A percentile compares a stretch with the other conserved stretches of the same genome.
Conservation (phyloP, 352 stramenopile genomes). For the Halophytophthora polymorphica region DNA sequence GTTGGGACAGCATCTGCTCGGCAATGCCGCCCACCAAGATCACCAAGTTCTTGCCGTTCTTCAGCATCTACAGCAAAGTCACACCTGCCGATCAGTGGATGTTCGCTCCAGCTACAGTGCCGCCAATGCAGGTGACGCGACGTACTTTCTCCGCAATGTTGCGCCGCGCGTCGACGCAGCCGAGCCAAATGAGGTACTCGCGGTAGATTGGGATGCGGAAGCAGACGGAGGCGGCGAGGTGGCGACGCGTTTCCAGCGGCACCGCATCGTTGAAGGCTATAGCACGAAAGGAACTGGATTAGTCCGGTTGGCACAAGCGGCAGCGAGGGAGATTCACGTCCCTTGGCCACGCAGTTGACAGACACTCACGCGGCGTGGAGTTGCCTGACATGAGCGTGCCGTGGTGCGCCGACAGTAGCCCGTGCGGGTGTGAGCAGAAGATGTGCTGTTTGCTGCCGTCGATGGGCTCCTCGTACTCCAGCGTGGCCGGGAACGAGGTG, state of each 20-base stretch:
- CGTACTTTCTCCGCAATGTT: slow-evolving; percentile 55
- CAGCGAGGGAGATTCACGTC: no score
- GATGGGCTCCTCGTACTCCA: slow-evolving; percentile 70
- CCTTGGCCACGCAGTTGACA: not conserved
- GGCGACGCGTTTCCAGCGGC: slow-evolving; percentile 51
- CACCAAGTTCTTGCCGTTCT: slow-evolving; percentile 68
- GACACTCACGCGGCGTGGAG: slow-evolving; percentile 47
- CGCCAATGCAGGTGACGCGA: no score
- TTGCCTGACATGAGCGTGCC: slow-evolving; percentile 55
- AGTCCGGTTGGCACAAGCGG: no score
- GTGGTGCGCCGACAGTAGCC: slow-evolving; percentile 68
- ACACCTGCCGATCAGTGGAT: no score
- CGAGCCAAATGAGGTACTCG: slow-evolving; percentile 75
- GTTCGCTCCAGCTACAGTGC: no score
- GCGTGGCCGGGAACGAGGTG: slow-evolving; percentile 39
- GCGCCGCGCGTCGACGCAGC: slow-evolving; percentile 69
- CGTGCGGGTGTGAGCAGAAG: slow-evolving; percentile 78
- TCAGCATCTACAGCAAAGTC: slow-evolving; percentile 34
- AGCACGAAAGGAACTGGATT: not conserved
- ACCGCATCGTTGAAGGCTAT: slow-evolving; percentile 74
- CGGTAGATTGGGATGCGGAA: slow-evolving; percentile 77
- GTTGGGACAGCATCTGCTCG: slow-evolving; percentile 81
- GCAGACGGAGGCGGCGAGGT: slow-evolving; percentile 72
- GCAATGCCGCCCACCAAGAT: slow-evolving; percentile 79
- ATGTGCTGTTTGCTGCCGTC: slow-evolving; percentile 69